Percentiles rank a stretch among this genome's conserved stretches.
Evolutionary conservation across 2,329 filamentous ascomycete genomes (phyloP).

Genomic region (Fusarium sp.): DNA sequence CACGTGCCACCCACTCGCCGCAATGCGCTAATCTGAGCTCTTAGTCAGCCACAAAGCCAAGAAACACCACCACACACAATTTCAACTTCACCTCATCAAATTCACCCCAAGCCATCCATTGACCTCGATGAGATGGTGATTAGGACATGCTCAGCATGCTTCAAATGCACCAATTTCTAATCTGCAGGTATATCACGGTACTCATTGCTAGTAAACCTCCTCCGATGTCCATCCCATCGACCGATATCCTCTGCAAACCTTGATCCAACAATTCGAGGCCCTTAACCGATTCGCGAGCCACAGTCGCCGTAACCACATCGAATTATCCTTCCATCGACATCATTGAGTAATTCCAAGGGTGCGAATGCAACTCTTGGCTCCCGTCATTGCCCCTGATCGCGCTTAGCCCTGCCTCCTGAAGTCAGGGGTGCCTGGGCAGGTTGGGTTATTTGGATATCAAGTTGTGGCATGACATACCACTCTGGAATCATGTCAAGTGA

Average conservation of each 20-base stretch:
- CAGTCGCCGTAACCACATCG: background rate
- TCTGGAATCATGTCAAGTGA: background rate
- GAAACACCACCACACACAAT: conserved; percentile 29
- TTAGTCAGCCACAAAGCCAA: conserved; percentile 33
- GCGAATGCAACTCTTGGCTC: background rate
- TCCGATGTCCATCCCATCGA: background rate
- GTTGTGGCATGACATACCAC: background rate
- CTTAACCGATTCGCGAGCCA: background rate
- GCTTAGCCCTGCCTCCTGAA: conserved; percentile 18
- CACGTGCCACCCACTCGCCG: conserved; percentile 22
- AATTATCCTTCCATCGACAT: background rate
- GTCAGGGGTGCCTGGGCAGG: conserved; percentile 16
- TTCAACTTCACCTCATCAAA: conserved; percentile 31
- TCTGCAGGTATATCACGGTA: background rate
- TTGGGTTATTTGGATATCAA: background rate
- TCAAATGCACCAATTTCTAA: too few species aligned
- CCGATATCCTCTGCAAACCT: background rate
- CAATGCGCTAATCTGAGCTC: conserved; percentile 11
- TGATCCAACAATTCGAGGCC: background rate
- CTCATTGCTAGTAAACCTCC: background rate
- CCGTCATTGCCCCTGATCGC: background rate
- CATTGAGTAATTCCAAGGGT: background rate
- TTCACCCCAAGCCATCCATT: background rate
- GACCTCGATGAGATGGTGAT: background rate
- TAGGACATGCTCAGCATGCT: background rate